Evolutionary conservation across 306 rosid genomes (phyloP), one percentile per base, ranked within the genome.

Genomic region (Cucumis hystrix): DNA sequence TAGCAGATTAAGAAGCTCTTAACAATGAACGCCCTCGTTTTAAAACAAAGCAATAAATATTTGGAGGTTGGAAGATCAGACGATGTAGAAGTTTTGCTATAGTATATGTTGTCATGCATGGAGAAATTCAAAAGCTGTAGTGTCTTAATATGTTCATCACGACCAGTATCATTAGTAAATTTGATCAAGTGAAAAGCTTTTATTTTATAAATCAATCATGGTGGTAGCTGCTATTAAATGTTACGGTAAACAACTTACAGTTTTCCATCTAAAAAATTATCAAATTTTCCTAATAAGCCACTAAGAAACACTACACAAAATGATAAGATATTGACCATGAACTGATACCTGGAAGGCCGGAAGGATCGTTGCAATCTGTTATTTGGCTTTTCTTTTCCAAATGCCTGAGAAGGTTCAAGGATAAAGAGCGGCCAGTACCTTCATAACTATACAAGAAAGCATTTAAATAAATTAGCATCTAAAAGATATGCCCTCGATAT

Each of bases 341-440:
- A 61, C 40, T 28, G 40, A 12, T 61, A 61, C 67, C 67, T 61
- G 39, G 1, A 61, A 61, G 40, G 67, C 70, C 17, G 8, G 21
- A 20, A 64, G 70, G 8, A 13, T 64, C 7, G 17, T 35, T 7
- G 13, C 70, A 16, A 35, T 33, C 70, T 64, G 70, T 17, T 30
- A 49, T 39, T 21, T 85, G 88, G 79, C 86, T 90, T 83, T 92
- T 88, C 84, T 87, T 83, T 86, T 91, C 91, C 88, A 94, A 80
- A 77, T 94, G 96, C 83, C 86, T 93, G 47, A 94, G 75, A 83
- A 94, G 95, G 80, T 91, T 91, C 35, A 90, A 85, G 9, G 97
- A 94, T 55, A 94, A 80, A 49, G 98, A 91, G 73, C 91, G 96
- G 23, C 98, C 98, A 18, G 98, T 94, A 69, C 97, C 98, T 87